A percentile compares a stretch with the other conserved stretches of the same genome.
phyloP scores from a whole-genome alignment of 2,329 filamentous ascomycete species.

The Raffaelea arxii region DNA sequence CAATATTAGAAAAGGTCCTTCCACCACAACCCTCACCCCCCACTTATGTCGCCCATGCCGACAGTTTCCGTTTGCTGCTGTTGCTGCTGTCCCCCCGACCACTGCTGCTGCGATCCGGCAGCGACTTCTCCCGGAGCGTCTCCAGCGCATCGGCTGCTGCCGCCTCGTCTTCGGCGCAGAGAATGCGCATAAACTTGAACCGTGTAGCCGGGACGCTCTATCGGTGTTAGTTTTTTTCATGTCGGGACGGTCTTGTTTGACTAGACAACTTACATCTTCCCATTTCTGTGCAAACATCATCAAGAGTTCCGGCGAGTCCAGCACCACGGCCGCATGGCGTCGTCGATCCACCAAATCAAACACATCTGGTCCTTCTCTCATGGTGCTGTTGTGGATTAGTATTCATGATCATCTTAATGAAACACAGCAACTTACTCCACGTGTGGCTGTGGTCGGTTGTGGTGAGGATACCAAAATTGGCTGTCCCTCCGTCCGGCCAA shows the following conservation, averaged over 20 bases:
- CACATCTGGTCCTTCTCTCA: too few relatives aligned
- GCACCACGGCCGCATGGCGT: slow-evolving; percentile 40
- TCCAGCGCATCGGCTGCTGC: background rate
- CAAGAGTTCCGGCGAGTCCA: slow-evolving; percentile 47
- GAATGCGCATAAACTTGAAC: slow-evolving; percentile 44
- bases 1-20: too few relatives aligned
- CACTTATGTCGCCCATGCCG: too few relatives aligned
- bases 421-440: too few relatives aligned
- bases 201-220: slow-evolving; percentile 48
- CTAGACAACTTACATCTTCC: slow-evolving; percentile 36
- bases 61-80: background rate
- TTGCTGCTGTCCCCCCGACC: background rate
- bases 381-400: too few relatives aligned
- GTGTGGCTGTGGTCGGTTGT: too few relatives aligned
- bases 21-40: too few relatives aligned
- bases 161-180: slow-evolving; percentile 40
- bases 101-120: background rate
- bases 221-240: background rate
- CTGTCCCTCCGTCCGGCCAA: too few relatives aligned
- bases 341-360: slow-evolving; percentile 33
- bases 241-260: too few relatives aligned
- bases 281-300: slow-evolving; percentile 48
- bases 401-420: too few relatives aligned
- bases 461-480: too few relatives aligned
- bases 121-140: slow-evolving; percentile 1